Percentiles rank a stretch among this genome's conserved stretches.
These are phyloP conservation scores for Collybiopsis confluens DNA, from an alignment of 768 basidiomycete genomes.

Conservation along the genomic window DNA sequence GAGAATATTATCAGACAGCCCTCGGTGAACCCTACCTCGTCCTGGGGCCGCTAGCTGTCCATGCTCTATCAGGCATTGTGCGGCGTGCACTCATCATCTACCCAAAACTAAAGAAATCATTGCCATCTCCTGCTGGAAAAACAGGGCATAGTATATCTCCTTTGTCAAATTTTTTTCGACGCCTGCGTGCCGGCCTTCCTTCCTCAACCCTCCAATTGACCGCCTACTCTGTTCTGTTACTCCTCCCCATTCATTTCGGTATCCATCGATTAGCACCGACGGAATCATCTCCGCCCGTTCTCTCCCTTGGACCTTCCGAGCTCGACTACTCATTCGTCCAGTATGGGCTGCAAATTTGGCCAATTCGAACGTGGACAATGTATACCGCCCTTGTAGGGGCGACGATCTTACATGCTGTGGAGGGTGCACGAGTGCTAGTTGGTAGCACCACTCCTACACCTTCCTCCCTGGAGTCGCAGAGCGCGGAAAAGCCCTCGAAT, in stretches of 20 bases:
- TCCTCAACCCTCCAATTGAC: constrained; percentile 47
- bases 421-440: constrained; percentile 51
- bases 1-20: constrained; percentile 81
- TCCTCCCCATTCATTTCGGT: constrained; percentile 67
- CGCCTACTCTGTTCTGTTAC: constrained; percentile 55
- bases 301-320: constrained; percentile 64
- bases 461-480: constrained; percentile 19
- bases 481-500: neutral
- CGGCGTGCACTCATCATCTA: constrained; percentile 50
- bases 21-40: constrained; percentile 68
- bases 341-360: constrained; percentile 58
- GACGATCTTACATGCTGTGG: constrained; percentile 55
- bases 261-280: constrained; percentile 62
- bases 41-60: constrained; percentile 60
- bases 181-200: neutral
- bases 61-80: constrained; percentile 52
- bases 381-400: constrained; percentile 60
- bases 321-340: constrained; percentile 85
- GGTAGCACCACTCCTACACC: constrained; percentile 29
- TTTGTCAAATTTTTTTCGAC: constrained; percentile 19
- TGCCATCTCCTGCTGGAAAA: neutral
- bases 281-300: constrained; percentile 42
- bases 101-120: constrained; percentile 24
- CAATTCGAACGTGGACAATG: constrained; percentile 53
- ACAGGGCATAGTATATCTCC: constrained; percentile 15